Base-by-base conservation (phyloP, 305 asterid genomes). In the Fraxinus sp. region DNA sequence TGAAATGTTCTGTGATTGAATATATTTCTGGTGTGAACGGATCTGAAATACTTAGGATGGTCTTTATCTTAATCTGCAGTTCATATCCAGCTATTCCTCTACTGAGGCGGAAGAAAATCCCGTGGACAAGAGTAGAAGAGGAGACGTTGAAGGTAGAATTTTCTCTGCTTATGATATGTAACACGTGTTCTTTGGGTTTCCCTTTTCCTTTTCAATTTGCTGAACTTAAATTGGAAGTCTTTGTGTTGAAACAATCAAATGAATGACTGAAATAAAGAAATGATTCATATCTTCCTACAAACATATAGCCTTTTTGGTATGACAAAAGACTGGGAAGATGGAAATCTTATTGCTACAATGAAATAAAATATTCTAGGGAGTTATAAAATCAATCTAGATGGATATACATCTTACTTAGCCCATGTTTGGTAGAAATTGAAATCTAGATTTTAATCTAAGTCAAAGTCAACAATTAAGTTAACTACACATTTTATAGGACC, bases 51-150 rank as follows among this genome's bases (percentile, higher is more conserved):
- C 14, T 22, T 8, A 72, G 28, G 55, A 52, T 57, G 71, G 81
- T 79, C 39, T 87, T 73, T 78, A 81, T 84, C 77, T 85, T 83
- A 49, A 74, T 85, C 59, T 88, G 92, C 97, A 95, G 98, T 78
- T 73, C 83, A 22, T 70, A 52, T 81, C 89, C 89, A 28, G 88
- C 85, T 76, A 75, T 77, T 85, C 88, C 90, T 84, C 87, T 64
- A 76, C 5, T 32, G 84, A 91, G 91, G 84, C 89, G 92, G 85
- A 89, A 83, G 86, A 82, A 82, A 80, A 35, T 82, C 79, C 90
- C 83, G 2, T 95, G 98, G 98, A 92, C 97, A 33, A 85, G 75
- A 46, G 86, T 7, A 84, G 98, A 95, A 87, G 98, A 91, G 87
- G 90, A 91, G 37, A 87, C 64, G 81, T 77, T 94, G 66, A 87